Conservation (phyloP, 169 alveolate species). For the Plasmodium fragile region DNA sequence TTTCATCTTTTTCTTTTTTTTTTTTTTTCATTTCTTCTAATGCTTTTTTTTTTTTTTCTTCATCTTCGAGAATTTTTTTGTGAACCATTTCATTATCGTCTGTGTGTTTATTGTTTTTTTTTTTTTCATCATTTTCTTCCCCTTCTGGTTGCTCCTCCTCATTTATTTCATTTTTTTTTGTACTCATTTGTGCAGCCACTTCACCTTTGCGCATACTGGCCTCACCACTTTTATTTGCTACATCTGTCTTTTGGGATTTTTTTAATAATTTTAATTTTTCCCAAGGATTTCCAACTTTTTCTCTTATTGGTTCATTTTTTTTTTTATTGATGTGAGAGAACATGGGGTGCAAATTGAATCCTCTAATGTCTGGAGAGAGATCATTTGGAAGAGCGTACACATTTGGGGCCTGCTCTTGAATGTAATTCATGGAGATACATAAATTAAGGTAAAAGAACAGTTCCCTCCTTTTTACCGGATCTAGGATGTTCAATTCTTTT, state of each 20-base stretch:
- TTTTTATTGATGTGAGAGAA: conserved; percentile 69
- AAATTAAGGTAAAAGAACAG: conserved; percentile 60
- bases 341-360: conserved; percentile 74
- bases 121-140: conserved; percentile 1
- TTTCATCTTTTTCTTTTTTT: conserved; percentile 65
- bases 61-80: conserved; percentile 4
- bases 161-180: conserved; percentile 22
- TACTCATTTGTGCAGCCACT: background rate
- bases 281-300: conserved; percentile 46
- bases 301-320: conserved; percentile 36
- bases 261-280: conserved; percentile 50
- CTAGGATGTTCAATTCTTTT: conserved; percentile 61
- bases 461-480: conserved; percentile 74
- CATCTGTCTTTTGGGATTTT: conserved; percentile 28
- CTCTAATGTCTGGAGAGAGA: conserved; percentile 56
- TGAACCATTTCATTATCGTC: background rate
- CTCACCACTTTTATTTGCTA: background rate
- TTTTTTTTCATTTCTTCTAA: conserved; percentile 69
- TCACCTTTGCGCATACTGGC: background rate
- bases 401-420: conserved; percentile 29
- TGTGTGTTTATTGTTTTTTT: background rate
- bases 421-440: conserved; percentile 50
- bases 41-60: conserved; percentile 47
- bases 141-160: conserved; percentile 8
- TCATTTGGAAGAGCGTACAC: conserved; percentile 3